phyloP scores from a whole-genome alignment of 441 rosid species.

The Jatropha multifida region DNA sequence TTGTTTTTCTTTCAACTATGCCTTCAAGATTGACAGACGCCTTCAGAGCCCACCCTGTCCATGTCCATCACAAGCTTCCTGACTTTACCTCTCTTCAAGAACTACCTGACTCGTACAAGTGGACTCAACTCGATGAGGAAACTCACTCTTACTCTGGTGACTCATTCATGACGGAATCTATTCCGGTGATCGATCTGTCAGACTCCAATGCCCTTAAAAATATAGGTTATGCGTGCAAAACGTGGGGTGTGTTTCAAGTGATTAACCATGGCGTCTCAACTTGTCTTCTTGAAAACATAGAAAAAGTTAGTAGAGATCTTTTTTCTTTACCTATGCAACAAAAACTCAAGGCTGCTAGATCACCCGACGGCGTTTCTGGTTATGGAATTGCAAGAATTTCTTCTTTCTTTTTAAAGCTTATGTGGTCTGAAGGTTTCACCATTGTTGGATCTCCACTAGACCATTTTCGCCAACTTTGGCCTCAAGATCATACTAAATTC shows the following conservation, averaged over 20 bases:
- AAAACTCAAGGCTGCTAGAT: conserved; percentile 70
- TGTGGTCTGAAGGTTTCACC: conserved; percentile 99
- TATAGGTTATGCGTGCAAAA: conserved; percentile 68
- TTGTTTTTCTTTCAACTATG: conserved; percentile 37
- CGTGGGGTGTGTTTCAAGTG: conserved; percentile 83
- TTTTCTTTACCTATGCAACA: conserved; percentile 60
- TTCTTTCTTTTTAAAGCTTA: conserved; percentile 62
- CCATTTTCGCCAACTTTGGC: conserved; percentile 84
- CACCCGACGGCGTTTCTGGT: conserved; percentile 68
- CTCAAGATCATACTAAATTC: conserved; percentile 47
- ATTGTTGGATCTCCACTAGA: conserved; percentile 65
- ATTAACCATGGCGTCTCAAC: conserved; percentile 67
- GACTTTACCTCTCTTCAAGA: conserved; percentile 60
- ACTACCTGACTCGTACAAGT: conserved; percentile 74
- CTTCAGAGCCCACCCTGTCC: conserved; percentile 52
- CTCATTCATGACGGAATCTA: conserved; percentile 33
- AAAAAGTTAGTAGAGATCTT: conserved; percentile 40
- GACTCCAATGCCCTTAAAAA: conserved; percentile 45
- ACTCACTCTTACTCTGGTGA: conserved; percentile 19
- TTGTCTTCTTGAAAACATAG: conserved; percentile 39
- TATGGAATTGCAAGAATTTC: conserved; percentile 80
- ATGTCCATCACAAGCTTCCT: conserved; percentile 40
- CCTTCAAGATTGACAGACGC: conserved; percentile 59
- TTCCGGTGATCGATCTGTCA: conserved; percentile 67
- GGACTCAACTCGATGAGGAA: conserved; percentile 49